These are phyloP conservation scores for Sanguinoderma infundibulare DNA, from an alignment of 1,284 basidiomycete genomes.

Conservation along the genomic window DNA sequence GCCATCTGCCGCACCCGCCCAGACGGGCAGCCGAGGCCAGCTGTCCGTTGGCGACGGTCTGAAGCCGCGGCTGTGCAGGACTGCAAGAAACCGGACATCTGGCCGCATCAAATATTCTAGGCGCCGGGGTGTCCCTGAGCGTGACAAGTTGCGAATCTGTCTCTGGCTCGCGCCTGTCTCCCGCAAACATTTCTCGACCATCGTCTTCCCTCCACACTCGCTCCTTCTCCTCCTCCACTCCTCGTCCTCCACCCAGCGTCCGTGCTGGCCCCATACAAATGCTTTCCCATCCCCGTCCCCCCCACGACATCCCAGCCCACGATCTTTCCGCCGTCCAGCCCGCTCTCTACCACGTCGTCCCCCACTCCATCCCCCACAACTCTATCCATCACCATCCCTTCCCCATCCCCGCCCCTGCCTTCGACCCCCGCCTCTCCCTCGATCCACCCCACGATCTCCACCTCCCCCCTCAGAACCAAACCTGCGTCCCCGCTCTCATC, in stretches of 20 bases:
- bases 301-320: conserved; percentile 17
- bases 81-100: conserved; percentile 15
- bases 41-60: background rate
- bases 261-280: conserved; percentile 17
- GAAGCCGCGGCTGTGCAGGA: conserved; percentile 15
- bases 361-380: conserved; percentile 18
- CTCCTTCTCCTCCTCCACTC: conserved; percentile 5
- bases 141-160: conserved; percentile 17
- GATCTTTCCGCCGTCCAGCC: conserved; percentile 21
- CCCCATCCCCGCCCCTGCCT: conserved; percentile 15
- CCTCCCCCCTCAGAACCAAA: conserved; percentile 27
- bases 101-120: conserved; percentile 15
- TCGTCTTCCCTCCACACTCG: conserved; percentile 3
- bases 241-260: background rate
- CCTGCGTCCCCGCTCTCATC: conserved; percentile 51
- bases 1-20: background rate
- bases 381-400: conserved; percentile 22
- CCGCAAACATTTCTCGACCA: conserved; percentile 13
- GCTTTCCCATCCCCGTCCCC: conserved; percentile 16
- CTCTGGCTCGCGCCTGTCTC: too few relatives aligned
- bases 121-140: conserved; percentile 2
- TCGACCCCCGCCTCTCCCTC: conserved; percentile 14
- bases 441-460: conserved; percentile 13
- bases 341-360: conserved; percentile 20
- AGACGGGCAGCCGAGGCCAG: background rate